A percentile compares a stretch with the other conserved stretches of the same genome.
Conservation (phyloP, 2,329 filamentous ascomycete genomes). For the Colletotrichum nymphaeae region DNA sequence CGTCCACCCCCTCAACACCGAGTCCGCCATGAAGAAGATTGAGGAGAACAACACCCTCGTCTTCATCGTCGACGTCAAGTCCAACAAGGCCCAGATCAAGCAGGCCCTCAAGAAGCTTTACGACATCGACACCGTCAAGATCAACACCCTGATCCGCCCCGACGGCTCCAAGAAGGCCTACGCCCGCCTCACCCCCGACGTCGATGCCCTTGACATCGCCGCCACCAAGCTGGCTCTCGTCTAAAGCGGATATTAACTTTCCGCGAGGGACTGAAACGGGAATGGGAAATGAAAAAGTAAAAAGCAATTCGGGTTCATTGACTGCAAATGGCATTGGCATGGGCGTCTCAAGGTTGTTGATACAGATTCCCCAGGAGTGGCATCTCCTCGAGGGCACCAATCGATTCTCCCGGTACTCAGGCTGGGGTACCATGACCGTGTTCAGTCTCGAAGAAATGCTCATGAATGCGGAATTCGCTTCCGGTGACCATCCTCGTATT, state of each 20-base stretch:
- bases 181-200: slow-evolving; percentile 92
- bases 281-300: slow-evolving; percentile 8
- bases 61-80: slow-evolving; percentile 96
- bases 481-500: not conserved
- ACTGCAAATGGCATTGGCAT: slow-evolving; percentile 36
- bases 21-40: slow-evolving; percentile 99
- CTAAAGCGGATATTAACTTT: slow-evolving; percentile 63
- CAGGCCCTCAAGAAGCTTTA: slow-evolving; percentile 98
- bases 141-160: slow-evolving; percentile 98
- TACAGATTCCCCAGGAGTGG: slow-evolving; percentile 25
- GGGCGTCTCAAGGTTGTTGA: slow-evolving; percentile 38
- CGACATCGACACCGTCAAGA: slow-evolving; percentile 97
- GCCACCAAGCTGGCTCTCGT: slow-evolving; percentile 99
- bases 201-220: slow-evolving; percentile 98
- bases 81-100: slow-evolving; percentile 99
- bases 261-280: not conserved
- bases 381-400: slow-evolving; percentile 23
- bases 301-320: slow-evolving; percentile 35
- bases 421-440: slow-evolving; percentile 26
- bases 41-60: slow-evolving; percentile 99
- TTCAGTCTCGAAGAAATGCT: slow-evolving; percentile 10
- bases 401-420: slow-evolving; percentile 30
- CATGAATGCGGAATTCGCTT: not conserved
- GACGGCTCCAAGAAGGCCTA: slow-evolving; percentile 99
- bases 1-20: slow-evolving; percentile 98